phyloP scores from a whole-genome alignment of 1,139 yeast species.

The Zygotorulaspora mrakii region DNA sequence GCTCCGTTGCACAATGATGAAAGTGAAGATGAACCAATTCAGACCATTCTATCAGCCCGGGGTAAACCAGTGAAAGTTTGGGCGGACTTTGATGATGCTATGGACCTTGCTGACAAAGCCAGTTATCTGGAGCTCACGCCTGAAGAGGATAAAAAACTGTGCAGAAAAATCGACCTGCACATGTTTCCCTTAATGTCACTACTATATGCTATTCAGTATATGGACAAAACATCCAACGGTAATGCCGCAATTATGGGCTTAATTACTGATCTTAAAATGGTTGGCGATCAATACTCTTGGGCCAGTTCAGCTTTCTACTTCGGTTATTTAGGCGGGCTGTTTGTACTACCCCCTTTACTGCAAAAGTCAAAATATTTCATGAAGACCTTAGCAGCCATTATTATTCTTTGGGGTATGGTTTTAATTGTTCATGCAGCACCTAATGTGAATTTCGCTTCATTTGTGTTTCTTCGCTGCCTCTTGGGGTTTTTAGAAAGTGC shows the following conservation, averaged over 20 bases:
- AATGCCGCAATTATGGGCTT: conserved; percentile 54
- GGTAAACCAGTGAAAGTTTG: no score
- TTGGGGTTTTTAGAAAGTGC: conserved; percentile 44
- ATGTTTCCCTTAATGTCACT: conserved; percentile 22
- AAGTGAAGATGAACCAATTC: no score
- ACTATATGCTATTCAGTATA: conserved; percentile 21
- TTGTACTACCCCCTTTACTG: no score
- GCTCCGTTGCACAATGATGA: no score
- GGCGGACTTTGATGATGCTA: no score
- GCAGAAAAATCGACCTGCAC: conserved; percentile 20
- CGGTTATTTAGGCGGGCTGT: conserved; percentile 39
- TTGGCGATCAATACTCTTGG: conserved; percentile 49
- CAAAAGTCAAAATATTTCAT: conserved; percentile 9
- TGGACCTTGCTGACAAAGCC: no score
- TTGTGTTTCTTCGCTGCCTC: conserved; percentile 35
- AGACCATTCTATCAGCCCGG: no score
- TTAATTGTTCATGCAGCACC: conserved; percentile 14
- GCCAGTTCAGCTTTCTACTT: conserved; percentile 48
- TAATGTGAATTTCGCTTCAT: conserved; percentile 11
- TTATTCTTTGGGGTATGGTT: conserved; percentile 10
- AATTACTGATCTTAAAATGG: conserved; percentile 43
- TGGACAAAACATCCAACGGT: conserved; percentile 41
- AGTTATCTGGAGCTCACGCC: no score
- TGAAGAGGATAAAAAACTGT: conserved; percentile 18
- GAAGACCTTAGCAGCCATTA: conserved; percentile 11